phyloP scores from a whole-genome alignment of 2,329 filamentous ascomycete species.

The Colletotrichum viniferum region DNA sequence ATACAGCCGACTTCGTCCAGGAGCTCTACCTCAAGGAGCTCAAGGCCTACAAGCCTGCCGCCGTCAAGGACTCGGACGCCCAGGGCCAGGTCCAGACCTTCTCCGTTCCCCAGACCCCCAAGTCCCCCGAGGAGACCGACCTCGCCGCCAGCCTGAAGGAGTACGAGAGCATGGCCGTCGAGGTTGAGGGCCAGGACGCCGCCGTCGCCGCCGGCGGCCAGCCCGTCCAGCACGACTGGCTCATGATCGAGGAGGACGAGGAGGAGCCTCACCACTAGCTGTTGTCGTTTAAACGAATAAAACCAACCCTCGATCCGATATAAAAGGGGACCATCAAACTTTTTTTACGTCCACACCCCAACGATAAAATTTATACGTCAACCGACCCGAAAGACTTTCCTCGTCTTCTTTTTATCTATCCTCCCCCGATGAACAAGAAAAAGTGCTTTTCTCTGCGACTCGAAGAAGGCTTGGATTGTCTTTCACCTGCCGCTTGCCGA shows the following conservation, averaged over 20 bases:
- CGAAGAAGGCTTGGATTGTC: not conserved
- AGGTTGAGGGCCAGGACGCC: conserved; percentile 86
- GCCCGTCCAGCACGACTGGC: conserved; percentile 72
- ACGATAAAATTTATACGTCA: not conserved
- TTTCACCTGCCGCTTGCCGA: conserved; percentile 10
- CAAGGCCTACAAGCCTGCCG: conserved; percentile 88
- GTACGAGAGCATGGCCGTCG: conserved; percentile 93
- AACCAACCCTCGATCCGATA: not conserved
- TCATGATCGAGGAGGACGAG: conserved; percentile 78
- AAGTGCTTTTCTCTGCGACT: conserved; percentile 8
- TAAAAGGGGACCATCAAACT: not conserved
- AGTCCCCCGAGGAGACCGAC: conserved; percentile 92
- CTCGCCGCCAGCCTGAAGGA: conserved; percentile 90
- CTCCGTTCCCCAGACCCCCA: conserved; percentile 76
- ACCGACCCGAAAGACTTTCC: not conserved
- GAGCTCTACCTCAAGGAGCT: conserved; percentile 97
- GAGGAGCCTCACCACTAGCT: conserved; percentile 53
- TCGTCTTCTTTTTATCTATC: not conserved
- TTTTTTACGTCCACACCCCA: not conserved
- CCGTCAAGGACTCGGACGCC: conserved; percentile 84
- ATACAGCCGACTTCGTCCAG: conserved; percentile 91
- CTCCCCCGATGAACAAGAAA: not conserved
- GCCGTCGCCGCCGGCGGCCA: conserved; percentile 63
- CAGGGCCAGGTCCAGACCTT: conserved; percentile 93
- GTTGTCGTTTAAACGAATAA: not conserved